These are phyloP conservation scores for Pinus taeda DNA, from an alignment of 75 land plant genomes.

Conservation along the genomic window DNA sequence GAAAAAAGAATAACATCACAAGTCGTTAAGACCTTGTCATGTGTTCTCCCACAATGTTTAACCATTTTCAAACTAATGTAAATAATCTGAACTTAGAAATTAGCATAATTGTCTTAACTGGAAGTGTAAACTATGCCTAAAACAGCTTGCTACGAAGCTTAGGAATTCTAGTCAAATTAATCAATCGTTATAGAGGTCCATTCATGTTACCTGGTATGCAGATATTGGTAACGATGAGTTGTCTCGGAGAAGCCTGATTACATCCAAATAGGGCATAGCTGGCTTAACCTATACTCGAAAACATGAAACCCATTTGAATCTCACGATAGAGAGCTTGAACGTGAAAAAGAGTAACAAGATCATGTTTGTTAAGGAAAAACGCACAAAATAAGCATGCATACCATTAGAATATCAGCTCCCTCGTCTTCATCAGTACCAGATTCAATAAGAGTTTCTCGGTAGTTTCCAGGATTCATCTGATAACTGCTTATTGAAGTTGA, in stretches of 20 bases:
- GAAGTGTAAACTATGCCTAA: no score
- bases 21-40: not conserved
- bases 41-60: not conserved
- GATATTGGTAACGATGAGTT: conserved; percentile 84
- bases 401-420: conserved; percentile 98
- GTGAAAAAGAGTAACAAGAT: not conserved
- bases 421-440: conserved; percentile 69
- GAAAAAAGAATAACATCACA: not conserved
- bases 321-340: not conserved
- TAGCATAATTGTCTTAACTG: not conserved
- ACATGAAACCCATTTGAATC: not conserved
- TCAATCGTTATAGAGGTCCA: not conserved
- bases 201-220: conserved; percentile 82
- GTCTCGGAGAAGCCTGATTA: conserved; percentile 84
- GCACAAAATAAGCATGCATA: conserved; percentile 20
- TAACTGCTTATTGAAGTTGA: conserved; percentile 26
- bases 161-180: no score
- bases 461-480: conserved; percentile 98
- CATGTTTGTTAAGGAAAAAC: not conserved
- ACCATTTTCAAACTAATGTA: not conserved
- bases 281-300: conserved; percentile 81
- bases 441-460: conserved; percentile 90
- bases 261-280: conserved; percentile 92
- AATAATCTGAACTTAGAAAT: not conserved
- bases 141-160: no score